Conservation (phyloP, 1,284 basidiomycete genomes). For the Sanguinoderma infundibulare region DNA sequence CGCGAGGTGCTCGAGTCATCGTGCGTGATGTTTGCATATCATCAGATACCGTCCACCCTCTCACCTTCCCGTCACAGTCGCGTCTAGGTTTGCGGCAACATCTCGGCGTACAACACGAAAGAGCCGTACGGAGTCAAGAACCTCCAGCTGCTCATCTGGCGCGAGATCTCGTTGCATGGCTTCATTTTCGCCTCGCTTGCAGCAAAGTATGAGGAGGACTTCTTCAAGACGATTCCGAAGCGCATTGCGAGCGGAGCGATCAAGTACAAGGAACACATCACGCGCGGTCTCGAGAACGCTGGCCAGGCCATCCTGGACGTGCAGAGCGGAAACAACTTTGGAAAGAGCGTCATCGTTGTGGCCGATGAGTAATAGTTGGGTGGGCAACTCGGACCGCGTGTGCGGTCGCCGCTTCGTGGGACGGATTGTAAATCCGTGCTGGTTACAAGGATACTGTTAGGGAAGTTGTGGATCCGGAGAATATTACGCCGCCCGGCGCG, state of each 20-base stretch:
- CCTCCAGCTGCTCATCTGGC: slow-evolving; percentile 46
- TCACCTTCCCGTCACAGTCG: too few species aligned
- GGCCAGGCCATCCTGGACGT: slow-evolving; percentile 57
- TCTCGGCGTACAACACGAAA: slow-evolving; percentile 37
- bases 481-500: too few species aligned
- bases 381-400: background rate
- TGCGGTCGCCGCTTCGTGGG: too few species aligned
- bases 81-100: slow-evolving; percentile 31
- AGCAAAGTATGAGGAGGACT: slow-evolving; percentile 44
- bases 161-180: slow-evolving; percentile 60
- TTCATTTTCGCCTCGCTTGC: slow-evolving; percentile 54
- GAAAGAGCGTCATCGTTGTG: slow-evolving; percentile 61
- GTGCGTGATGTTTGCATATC: too few species aligned
- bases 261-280: slow-evolving; percentile 60
- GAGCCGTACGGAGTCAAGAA: slow-evolving; percentile 36
- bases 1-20: slow-evolving; percentile 54
- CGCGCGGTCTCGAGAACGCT: slow-evolving; percentile 53
- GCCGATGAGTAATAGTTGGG: slow-evolving; percentile 43
- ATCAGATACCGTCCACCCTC: too few species aligned
- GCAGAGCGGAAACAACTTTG: slow-evolving; percentile 60
- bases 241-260: slow-evolving; percentile 61
- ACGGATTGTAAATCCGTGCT: too few species aligned
- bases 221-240: slow-evolving; percentile 55
- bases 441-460: too few species aligned
- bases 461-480: too few species aligned